These are phyloP conservation scores for Sechiopsis laciniata DNA, from an alignment of 306 rosid species.

Conservation along the genomic window DNA sequence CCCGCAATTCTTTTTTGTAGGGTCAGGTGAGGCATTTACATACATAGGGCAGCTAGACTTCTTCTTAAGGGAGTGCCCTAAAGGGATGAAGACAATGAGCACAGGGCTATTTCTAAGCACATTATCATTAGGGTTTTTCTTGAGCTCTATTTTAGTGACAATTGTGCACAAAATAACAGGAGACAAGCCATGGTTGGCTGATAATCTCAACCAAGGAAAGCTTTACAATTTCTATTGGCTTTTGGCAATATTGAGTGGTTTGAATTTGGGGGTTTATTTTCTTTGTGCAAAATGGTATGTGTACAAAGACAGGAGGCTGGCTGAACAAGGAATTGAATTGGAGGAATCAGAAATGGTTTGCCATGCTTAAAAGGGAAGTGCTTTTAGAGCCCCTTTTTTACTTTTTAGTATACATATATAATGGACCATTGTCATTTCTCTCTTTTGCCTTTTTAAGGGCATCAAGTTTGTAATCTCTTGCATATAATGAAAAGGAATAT, in stretches of 20 bases:
- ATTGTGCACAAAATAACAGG: conserved; percentile 61
- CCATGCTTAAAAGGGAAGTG: conserved; percentile 31
- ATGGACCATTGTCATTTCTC: background rate
- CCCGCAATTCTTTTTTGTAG: conserved; percentile 79
- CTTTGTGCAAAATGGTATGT: conserved; percentile 74
- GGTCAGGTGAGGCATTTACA: conserved; percentile 80
- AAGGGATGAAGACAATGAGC: conserved; percentile 96
- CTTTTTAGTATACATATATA: background rate
- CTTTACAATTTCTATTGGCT: conserved; percentile 84
- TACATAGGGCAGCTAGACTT: conserved; percentile 82
- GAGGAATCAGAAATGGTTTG: conserved; percentile 37
- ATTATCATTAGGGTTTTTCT: conserved; percentile 67
- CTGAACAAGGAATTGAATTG: conserved; percentile 53
- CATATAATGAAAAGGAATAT: background rate
- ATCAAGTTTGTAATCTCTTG: conserved; percentile 13
- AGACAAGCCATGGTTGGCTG: conserved; percentile 63
- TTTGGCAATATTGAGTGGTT: conserved; percentile 54
- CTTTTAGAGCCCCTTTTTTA: background rate
- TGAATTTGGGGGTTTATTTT: conserved; percentile 54
- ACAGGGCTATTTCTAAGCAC: conserved; percentile 88
- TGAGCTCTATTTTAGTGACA: conserved; percentile 65
- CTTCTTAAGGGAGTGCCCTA: conserved; percentile 81
- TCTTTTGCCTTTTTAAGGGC: background rate
- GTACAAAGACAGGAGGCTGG: conserved; percentile 75
- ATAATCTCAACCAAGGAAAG: conserved; percentile 69